Percentiles rank a stretch among this genome's conserved stretches.
phyloP scores from a whole-genome alignment of 495 filamentous ascomycete species.

The Penicillium coprophilum region DNA sequence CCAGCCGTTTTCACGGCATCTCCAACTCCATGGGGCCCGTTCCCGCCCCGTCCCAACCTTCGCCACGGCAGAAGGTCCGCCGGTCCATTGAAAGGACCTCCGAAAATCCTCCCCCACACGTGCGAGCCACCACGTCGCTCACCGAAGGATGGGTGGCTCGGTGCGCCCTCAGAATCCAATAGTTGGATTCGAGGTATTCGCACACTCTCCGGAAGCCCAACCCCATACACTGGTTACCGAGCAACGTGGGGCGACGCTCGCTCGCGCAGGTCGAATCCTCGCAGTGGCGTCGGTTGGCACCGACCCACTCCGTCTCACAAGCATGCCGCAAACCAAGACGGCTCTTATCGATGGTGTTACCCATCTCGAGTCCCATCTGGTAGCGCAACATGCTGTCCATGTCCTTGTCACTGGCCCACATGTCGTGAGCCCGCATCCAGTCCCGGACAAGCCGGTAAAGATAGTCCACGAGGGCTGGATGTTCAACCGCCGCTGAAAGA shows the following conservation, averaged over 20 bases:
- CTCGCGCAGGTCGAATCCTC: constrained; percentile 24
- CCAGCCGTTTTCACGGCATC: background rate
- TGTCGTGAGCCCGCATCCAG: constrained; percentile 21
- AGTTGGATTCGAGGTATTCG: constrained; percentile 29
- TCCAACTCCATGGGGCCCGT: constrained; percentile 38
- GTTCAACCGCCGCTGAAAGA: constrained; percentile 18
- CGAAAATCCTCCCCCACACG: constrained; percentile 35
- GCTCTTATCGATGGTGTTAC: constrained; percentile 10
- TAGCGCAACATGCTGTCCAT: constrained; percentile 23
- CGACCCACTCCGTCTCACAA: constrained; percentile 39
- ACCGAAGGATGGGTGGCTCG: constrained; percentile 40
- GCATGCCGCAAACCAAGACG: constrained; percentile 32
- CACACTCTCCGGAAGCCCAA: constrained; percentile 19
- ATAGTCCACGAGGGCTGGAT: constrained; percentile 27
- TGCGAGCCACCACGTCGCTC: constrained; percentile 25
- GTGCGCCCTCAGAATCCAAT: constrained; percentile 44
- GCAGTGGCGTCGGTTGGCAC: constrained; percentile 27
- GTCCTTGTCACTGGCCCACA: constrained; percentile 13
- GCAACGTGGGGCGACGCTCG: constrained; percentile 20
- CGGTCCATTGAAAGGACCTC: constrained; percentile 23
- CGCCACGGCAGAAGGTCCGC: constrained; percentile 33
- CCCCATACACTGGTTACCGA: constrained; percentile 11
- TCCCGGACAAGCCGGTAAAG: constrained; percentile 41
- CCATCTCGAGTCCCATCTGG: constrained; percentile 32
- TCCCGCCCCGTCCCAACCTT: constrained; percentile 38